These are phyloP conservation scores for Solanum ossicruentum DNA, from an alignment of 257 asterid genomes.

Conservation along the genomic window DNA sequence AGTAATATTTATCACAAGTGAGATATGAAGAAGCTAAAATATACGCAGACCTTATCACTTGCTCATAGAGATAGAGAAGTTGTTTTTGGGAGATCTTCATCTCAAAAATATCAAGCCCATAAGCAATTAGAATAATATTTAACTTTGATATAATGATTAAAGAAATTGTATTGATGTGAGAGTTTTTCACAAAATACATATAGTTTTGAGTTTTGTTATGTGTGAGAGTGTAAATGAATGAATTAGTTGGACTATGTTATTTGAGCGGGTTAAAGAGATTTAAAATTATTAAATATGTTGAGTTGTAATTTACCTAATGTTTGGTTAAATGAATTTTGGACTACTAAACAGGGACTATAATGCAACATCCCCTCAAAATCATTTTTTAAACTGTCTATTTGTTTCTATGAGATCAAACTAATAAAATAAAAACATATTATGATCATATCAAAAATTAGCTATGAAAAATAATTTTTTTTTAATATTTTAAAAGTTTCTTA, in stretches of 20 bases:
- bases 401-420: neutral
- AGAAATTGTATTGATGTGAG: neutral
- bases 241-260: neutral
- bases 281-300: neutral
- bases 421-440: no score
- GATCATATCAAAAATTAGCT: neutral
- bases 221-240: neutral
- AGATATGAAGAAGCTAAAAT: accelerated
- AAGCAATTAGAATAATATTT: no score
- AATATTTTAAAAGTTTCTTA: neutral
- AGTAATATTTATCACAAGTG: neutral
- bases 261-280: neutral
- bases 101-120: no score
- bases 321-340: neutral
- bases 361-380: neutral
- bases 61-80: no score
- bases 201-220: no score
- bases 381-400: neutral
- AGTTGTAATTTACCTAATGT: neutral
- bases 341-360: neutral
- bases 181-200: neutral
- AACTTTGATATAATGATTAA: neutral
- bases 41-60: no score
- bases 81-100: no score
- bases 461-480: no score